Evolutionary conservation across 176 grass and related monocot species (phyloP), one percentile per base, ranked within the genome.

Genomic region (Rhynchospora pubera): DNA sequence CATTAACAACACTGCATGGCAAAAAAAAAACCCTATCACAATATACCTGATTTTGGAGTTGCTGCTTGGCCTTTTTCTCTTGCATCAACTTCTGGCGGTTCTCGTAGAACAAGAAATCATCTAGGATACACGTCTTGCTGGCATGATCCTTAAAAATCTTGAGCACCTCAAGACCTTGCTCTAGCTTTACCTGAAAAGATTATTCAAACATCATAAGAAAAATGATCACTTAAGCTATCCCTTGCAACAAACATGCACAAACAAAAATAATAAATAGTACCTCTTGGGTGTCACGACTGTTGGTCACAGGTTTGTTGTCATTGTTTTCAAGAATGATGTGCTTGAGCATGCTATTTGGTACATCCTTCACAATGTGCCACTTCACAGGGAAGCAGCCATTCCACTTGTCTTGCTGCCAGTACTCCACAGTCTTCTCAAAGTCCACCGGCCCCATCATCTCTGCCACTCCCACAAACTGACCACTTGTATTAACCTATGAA

Each of bases 351-450:
- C 72, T 97, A 85, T 97, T 97, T 6, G 90, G 90, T 47, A 94
- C 90, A 86, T 97, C 94, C 84, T 97, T 97, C 64, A 97, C 87
- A 73, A 97, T 85, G 87, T 94, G 88, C 94, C 92, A 97, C 88
- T 94, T 97, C 34, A 97, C 83, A 32, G 88, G 84, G 81, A 97
- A 94, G 63, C 94, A 97, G 32, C 94, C 92, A 86, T 89, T 91
- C 94, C 92, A 97, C 77, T 97, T 97, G 79, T 97, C 94, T 87
- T 97, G 94, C 91, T 92, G 92, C 94, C 94, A 97, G 78, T 97
- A 97, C 23, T 97, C 94, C 9, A 97, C 87, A 6, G 92, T 94
- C 84, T 97, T 94, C 65, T 93, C 91, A 85, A 97, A 97, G 76
- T 97, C 92, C 64, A 97, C 92, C 55, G 85, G 88, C 57, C 94